These are phyloP conservation scores for Lactarius akahatsu DNA, from an alignment of 768 basidiomycete genomes.

Conservation along the genomic window DNA sequence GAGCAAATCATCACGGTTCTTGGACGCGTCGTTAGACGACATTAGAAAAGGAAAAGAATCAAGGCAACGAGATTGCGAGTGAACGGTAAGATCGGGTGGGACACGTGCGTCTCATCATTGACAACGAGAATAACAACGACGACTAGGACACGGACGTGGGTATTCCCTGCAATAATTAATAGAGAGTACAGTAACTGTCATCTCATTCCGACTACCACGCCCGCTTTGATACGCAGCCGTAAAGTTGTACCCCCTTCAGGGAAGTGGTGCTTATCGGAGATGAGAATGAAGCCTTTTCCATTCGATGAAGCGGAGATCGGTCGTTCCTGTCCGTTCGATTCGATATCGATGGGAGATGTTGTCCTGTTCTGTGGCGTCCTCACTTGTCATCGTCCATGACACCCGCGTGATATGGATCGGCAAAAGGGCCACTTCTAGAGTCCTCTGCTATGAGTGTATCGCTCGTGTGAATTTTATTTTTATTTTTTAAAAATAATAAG, in stretches of 20 bases:
- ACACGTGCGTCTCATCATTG: not conserved
- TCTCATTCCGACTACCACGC: slow-evolving; percentile 5
- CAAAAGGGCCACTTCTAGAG: not conserved
- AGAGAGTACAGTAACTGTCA: not conserved
- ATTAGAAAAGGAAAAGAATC: slow-evolving; percentile 5
- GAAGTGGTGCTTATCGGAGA: slow-evolving; percentile 12
- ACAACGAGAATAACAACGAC: not conserved
- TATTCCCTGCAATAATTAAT: not conserved
- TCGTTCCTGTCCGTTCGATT: slow-evolving; percentile 15
- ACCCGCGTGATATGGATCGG: slow-evolving; percentile 15
- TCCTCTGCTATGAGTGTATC: not conserved
- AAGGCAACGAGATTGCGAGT: not conserved
- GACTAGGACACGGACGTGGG: not conserved
- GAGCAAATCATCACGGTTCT: slow-evolving; percentile 1
- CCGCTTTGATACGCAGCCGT: not conserved
- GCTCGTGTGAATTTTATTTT: not conserved
- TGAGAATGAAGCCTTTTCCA: slow-evolving; percentile 12
- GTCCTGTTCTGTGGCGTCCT: slow-evolving; percentile 5
- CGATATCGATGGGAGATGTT: slow-evolving; percentile 17
- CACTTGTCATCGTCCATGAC: slow-evolving; percentile 19
- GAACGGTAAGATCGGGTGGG: not conserved
- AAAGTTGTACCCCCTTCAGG: not conserved
- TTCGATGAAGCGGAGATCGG: slow-evolving; percentile 9
- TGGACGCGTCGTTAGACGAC: slow-evolving; percentile 9
- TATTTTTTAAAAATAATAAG: not conserved